phyloP scores from a whole-genome alignment of 805 yeast genomes.

The Suhomyces tanzawaensis region DNA sequence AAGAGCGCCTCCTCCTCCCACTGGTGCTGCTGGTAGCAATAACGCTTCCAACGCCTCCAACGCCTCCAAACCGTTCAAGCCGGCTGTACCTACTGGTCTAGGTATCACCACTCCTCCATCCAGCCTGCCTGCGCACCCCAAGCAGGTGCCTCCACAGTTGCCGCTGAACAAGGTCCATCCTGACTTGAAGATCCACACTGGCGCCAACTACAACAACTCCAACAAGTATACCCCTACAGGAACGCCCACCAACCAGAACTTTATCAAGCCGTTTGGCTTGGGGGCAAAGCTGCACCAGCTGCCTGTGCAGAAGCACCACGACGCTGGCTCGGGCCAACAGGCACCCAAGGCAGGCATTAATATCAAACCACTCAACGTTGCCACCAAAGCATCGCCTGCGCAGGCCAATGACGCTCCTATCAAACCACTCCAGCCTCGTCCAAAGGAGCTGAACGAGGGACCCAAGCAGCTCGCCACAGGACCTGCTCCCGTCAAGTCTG shows the following conservation, averaged over 20 bases:
- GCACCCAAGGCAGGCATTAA: constrained; percentile 4
- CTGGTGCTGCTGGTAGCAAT: constrained; percentile 2
- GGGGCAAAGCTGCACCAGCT: constrained; percentile 11
- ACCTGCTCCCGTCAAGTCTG: constrained; percentile 24
- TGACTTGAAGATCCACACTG: constrained; percentile 31
- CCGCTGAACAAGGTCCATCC: constrained; percentile 26
- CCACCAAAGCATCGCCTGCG: constrained; percentile 1
- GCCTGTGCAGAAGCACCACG: constrained; percentile 26
- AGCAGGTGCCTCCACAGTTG: constrained; percentile 30
- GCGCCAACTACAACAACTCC: constrained; percentile 22
- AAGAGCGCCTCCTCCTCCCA: constrained; percentile 58
- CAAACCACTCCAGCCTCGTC: constrained; percentile 26
- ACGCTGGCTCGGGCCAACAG: constrained; percentile 25
- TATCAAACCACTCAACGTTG: constrained; percentile 12
- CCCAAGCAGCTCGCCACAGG: constrained; percentile 9
- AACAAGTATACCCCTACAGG: constrained; percentile 18
- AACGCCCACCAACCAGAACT: constrained; percentile 3
- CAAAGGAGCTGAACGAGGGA: constrained; percentile 6
- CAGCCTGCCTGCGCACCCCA: constrained; percentile 20
- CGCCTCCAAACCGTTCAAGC: constrained; percentile 10
- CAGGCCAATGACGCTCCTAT: constrained; percentile 17
- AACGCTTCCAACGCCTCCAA: no score
- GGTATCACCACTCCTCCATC: constrained; percentile 21
- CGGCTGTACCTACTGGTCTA: constrained; percentile 19
- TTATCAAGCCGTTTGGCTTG: constrained; percentile 20